These are phyloP conservation scores for Blumeriella jaapii DNA, from an alignment of 2,329 filamentous ascomycete genomes.

Conservation along the genomic window DNA sequence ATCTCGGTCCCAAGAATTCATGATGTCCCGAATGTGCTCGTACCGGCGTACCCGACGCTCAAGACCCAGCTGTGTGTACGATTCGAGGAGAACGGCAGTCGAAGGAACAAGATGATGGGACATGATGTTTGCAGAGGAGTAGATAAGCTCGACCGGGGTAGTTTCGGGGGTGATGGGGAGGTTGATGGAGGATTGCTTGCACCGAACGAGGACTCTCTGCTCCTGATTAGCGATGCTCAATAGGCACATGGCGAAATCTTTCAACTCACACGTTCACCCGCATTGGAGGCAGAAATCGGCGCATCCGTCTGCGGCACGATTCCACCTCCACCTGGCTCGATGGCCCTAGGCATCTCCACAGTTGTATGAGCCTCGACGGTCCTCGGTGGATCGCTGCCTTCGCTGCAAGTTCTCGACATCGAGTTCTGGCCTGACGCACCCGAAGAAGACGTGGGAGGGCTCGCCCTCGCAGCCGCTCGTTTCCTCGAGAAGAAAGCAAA, in stretches of 20 bases:
- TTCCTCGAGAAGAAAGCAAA: conserved; percentile 25
- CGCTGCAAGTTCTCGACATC: conserved; percentile 7
- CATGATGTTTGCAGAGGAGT: conserved; percentile 51
- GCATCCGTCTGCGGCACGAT: conserved; percentile 53
- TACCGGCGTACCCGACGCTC: conserved; percentile 76
- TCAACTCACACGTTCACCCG: conserved; percentile 63
- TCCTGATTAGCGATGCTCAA: conserved; percentile 1
- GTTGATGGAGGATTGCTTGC: conserved; percentile 53
- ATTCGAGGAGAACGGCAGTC: conserved; percentile 64
- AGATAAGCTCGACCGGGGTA: conserved; percentile 61
- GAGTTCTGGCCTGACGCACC: conserved; percentile 8
- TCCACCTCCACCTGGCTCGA: conserved; percentile 22
- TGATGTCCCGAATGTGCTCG: conserved; percentile 72
- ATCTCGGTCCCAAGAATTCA: conserved; percentile 89
- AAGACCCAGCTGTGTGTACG: conserved; percentile 62
- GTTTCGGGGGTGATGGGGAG: conserved; percentile 68
- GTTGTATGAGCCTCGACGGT: conserved; percentile 2
- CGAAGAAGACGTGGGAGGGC: conserved; percentile 10
- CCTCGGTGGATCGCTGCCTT: conserved; percentile 11
- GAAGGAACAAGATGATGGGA: conserved; percentile 51
- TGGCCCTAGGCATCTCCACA: conserved; percentile 7
- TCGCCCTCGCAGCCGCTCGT: conserved; percentile 11
- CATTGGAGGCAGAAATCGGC: conserved; percentile 69
- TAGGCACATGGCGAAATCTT: neutral
- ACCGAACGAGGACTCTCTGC: conserved; percentile 61